phyloP scores from a whole-genome alignment of 441 rosid genomes.

The Kokia cookei region DNA sequence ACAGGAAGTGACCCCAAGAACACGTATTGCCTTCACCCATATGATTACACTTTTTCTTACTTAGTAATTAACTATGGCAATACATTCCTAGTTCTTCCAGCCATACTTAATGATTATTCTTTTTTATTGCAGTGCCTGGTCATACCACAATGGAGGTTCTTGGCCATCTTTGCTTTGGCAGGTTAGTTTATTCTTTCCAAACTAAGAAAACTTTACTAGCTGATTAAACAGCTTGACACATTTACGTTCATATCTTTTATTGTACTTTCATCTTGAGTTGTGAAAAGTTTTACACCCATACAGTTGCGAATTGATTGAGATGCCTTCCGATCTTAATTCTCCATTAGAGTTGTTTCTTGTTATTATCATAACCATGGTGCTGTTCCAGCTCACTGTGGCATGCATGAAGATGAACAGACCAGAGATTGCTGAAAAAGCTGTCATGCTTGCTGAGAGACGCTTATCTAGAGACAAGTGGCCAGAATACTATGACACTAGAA shows the following conservation, averaged over 20 bases:
- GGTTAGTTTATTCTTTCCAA: slow-evolving; percentile 30
- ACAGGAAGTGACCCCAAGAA: slow-evolving; percentile 80
- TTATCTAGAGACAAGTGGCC: slow-evolving; percentile 62
- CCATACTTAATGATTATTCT: slow-evolving; percentile 1
- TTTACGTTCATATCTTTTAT: not conserved
- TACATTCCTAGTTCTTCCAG: not conserved
- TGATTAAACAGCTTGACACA: too few relatives aligned
- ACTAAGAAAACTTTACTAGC: not conserved
- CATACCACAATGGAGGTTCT: slow-evolving; percentile 77
- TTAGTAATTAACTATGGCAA: not conserved
- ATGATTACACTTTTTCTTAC: not conserved
- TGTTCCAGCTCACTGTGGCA: slow-evolving; percentile 57
- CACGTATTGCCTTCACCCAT: slow-evolving; percentile 37
- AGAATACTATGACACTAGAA: slow-evolving; percentile 60
- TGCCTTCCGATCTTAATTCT: not conserved
- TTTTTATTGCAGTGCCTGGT: slow-evolving; percentile 60
- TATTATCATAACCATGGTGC: not conserved
- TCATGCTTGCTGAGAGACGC: slow-evolving; percentile 51
- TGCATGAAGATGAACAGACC: slow-evolving; percentile 63
- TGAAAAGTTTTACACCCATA: not conserved
- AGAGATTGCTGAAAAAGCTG: slow-evolving; percentile 60
- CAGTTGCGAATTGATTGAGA: not conserved
- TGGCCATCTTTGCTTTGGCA: slow-evolving; percentile 87
- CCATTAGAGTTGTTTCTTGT: not conserved
- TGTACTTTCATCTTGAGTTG: not conserved